Conservation (phyloP, 1,284 basidiomycete genomes). For the Ganoderma boninense region DNA sequence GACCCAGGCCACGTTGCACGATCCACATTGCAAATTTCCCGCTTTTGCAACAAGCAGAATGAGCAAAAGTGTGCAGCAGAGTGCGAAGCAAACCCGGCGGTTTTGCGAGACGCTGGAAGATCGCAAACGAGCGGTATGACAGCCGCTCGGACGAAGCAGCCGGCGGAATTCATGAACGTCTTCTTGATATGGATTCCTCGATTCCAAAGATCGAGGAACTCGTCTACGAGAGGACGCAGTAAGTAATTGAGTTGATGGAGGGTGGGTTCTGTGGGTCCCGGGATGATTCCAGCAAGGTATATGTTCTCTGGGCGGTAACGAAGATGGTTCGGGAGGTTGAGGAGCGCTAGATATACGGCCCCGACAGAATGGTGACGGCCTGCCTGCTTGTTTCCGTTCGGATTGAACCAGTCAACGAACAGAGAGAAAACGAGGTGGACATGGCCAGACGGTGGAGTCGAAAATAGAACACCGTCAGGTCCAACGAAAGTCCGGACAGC, state of each 20-base stretch:
- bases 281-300: neutral
- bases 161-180: neutral
- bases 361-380: neutral
- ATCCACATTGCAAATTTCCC: neutral
- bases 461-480: neutral
- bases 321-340: neutral
- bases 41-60: neutral
- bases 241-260: neutral
- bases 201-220: neutral
- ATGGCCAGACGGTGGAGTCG: neutral
- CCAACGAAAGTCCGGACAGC: neutral
- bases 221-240: neutral
- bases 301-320: no score
- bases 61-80: neutral
- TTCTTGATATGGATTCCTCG: neutral
- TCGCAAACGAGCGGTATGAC: neutral
- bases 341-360: neutral
- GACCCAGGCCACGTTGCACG: neutral
- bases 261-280: neutral
- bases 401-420: neutral
- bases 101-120: neutral
- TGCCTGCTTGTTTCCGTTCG: neutral
- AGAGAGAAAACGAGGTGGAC: neutral
- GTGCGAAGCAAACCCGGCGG: neutral
- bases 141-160: neutral